These are phyloP conservation scores for Verticillium alfalfae DNA, from an alignment of 2,329 filamentous ascomycete genomes.

Conservation along the genomic window DNA sequence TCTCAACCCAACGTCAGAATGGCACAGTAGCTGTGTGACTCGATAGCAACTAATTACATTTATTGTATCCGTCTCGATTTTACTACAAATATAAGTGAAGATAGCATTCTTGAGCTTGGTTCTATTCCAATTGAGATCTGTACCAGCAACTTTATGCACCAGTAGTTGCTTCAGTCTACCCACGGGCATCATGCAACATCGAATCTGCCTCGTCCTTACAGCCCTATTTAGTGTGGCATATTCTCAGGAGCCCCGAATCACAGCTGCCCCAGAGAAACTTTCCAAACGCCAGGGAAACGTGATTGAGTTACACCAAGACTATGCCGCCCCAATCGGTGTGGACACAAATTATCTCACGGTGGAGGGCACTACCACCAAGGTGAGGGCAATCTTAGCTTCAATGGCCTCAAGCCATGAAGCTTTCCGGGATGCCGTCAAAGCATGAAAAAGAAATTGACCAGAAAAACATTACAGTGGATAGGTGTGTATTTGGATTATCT, in stretches of 20 bases:
- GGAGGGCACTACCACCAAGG: conserved; percentile 1
- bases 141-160: not conserved
- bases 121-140: too few species aligned
- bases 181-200: too few species aligned
- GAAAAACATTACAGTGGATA: not conserved
- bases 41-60: too few species aligned
- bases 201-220: too few species aligned
- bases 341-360: not conserved
- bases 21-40: too few species aligned
- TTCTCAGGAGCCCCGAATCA: not conserved
- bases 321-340: conserved; percentile 2
- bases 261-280: not conserved
- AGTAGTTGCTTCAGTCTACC: not conserved
- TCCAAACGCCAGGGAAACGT: not conserved
- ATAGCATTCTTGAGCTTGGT: too few species aligned
- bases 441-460: not conserved
- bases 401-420: too few species aligned
- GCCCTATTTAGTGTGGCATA: not conserved
- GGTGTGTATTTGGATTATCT: not conserved
- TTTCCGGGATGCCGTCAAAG: too few species aligned
- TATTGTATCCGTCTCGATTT: too few species aligned
- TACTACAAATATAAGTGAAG: too few species aligned
- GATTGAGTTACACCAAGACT: not conserved
- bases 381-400: not conserved
- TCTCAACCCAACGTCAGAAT: too few species aligned